Evolutionary conservation across 2,329 filamentous ascomycete genomes (phyloP).

Genomic region (Hymenoscyphus repandus): DNA sequence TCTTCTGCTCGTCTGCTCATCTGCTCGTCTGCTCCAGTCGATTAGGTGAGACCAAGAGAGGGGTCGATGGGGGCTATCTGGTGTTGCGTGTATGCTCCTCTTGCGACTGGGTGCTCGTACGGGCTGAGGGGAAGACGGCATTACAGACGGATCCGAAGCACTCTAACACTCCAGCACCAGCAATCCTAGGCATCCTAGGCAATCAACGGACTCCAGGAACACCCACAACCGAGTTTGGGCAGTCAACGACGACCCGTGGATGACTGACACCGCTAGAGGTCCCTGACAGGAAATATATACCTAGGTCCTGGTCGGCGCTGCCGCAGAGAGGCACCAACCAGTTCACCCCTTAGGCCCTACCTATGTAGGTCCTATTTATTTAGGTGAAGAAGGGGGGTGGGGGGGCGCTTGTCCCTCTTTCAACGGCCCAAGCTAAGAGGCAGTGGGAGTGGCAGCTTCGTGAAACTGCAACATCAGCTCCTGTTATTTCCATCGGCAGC

Average conservation of each 20-base stretch:
- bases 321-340: no score
- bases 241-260: constrained; percentile 8
- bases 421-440: no score
- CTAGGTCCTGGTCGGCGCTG: constrained; percentile 4
- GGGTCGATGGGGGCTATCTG: neutral
- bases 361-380: no score
- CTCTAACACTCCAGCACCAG: neutral
- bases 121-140: neutral
- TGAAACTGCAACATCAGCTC: constrained; percentile 10
- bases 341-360: no score
- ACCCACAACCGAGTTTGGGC: neutral
- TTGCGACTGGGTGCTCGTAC: constrained; percentile 1
- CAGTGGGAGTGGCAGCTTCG: no score
- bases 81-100: neutral
- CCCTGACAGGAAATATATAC: constrained; percentile 12
- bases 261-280: neutral
- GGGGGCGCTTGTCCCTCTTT: constrained; percentile 3
- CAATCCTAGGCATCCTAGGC: neutral
- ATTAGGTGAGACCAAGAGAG: no score
- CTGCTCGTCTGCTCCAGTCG: no score
- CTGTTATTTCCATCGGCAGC: neutral
- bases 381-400: no score
- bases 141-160: neutral
- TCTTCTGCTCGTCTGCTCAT: no score
- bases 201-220: neutral